Base-by-base conservation (phyloP, 768 basidiomycete species). In the Lactarius psammicola region DNA sequence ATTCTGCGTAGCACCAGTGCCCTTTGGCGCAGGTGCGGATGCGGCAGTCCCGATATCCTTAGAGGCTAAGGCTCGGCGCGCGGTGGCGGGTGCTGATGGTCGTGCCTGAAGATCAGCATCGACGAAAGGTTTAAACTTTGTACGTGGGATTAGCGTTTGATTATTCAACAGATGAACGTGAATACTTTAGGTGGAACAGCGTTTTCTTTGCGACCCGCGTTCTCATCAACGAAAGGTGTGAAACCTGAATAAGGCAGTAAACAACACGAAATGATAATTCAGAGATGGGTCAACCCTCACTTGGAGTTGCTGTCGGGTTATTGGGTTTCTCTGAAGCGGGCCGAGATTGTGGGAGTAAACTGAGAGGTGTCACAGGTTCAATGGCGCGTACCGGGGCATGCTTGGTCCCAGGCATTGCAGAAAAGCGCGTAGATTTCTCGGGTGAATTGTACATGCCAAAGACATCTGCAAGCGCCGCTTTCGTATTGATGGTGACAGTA, bases 381-480 rank as follows among this genome's bases (percentile, higher is more conserved):
- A 92, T 77, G 72, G 84, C 87, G 74, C 81, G 84, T 36, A 90
- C 78, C 36, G 88, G 88, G 0, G 87, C 88, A 72, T 90, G 84
- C 72, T 90, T 90, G 70, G 86, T 89, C 28, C 89, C 88, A 10
- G 75, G 71, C n/a, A 73, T 64, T 5, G 84, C 74, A 18, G 79
- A 70, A 30, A 81, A 75, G 59, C 82, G 85, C 54, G 81, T 80
- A 0, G 88, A 88, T 77, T 87, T 91, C 67, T 92, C 90, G 2
- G 91, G 91, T 10, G 90, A 92, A 74, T 97, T 96, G 74, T 95
- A 98, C 89, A 98, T 94, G 60, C 88, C 90, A 77, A 95, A 94
- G 49, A 98, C 94, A 72, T 98, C 94, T 15, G 86, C 90, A 38
- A 97, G 81, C 4, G 97, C 97, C 68, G 94, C 92, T 75, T 94